Evolutionary conservation across 148 eudicot genomes (phyloP).

Genomic region (Heliamphora exappendiculata): DNA sequence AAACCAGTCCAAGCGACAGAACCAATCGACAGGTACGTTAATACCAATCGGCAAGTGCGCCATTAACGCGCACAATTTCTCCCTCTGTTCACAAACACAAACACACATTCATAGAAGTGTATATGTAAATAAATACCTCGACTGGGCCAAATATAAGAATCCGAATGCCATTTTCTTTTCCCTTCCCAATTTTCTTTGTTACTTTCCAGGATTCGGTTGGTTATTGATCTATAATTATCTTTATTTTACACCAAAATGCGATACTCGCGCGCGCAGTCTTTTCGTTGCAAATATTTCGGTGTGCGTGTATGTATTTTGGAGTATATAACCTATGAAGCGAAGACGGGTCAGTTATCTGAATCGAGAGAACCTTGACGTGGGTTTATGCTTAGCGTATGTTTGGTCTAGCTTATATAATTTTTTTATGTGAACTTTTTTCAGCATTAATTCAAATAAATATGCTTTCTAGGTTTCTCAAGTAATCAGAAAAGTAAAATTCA

Average conservation of each 20-base stretch:
- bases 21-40: constrained; percentile 31
- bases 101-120: neutral
- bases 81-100: neutral
- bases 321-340: neutral
- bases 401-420: no score
- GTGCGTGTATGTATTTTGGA: neutral
- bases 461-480: no score
- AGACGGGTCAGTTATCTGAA: neutral
- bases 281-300: no score
- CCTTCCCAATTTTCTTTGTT: neutral
- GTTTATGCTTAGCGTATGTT: neutral
- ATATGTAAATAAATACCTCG: neutral
- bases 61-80: neutral
- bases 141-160: neutral
- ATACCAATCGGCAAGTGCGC: no score
- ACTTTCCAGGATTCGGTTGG: no score
- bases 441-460: no score
- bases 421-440: no score
- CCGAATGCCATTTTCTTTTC: neutral
- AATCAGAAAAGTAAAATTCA: no score
- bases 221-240: neutral
- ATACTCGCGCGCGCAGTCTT: no score
- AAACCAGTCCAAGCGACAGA: constrained; percentile 27
- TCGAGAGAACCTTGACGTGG: neutral
- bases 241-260: neutral